A percentile compares a stretch with the other conserved stretches of the same genome.
Conservation (phyloP, 2,329 filamentous ascomycete species). For the Penicillium sp. region DNA sequence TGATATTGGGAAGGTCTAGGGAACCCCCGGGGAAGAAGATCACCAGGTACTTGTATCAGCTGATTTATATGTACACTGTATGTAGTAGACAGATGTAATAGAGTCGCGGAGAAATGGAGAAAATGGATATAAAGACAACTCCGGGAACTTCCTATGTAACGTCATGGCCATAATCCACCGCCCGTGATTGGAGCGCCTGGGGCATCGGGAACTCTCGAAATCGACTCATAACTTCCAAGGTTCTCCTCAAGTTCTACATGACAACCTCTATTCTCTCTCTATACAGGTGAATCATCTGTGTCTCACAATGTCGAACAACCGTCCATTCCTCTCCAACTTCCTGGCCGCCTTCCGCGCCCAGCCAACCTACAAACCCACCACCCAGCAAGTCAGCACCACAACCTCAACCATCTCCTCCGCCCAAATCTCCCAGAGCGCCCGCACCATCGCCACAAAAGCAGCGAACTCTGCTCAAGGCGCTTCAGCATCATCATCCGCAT, state of each 20-base stretch:
- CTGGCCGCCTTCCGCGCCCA: constrained; percentile 66
- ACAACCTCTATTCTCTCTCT: background rate
- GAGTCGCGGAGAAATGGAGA: constrained; percentile 2
- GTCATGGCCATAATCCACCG: constrained; percentile 21
- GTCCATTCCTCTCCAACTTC: constrained; percentile 66
- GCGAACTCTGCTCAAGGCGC: constrained; percentile 15
- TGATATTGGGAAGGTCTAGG: background rate
- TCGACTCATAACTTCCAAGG: constrained; percentile 8
- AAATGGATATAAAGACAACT: background rate
- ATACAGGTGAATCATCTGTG: background rate
- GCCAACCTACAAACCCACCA: constrained; percentile 57
- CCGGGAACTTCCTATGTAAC: constrained; percentile 21
- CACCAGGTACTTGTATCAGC: background rate
- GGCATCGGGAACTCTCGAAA: constrained; percentile 7
- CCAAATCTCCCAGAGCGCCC: constrained; percentile 42
- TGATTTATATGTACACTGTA: background rate
- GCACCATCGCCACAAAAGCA: constrained; percentile 50
- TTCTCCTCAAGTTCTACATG: constrained; percentile 1
- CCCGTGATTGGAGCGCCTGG: constrained; percentile 19
- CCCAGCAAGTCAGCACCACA: constrained; percentile 33
- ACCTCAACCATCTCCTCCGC: constrained; percentile 40
- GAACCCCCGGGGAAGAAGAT: background rate
- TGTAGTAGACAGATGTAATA: background rate
- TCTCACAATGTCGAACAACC: constrained; percentile 60
- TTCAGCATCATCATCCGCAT: constrained; percentile 5